Percentiles rank a stretch among this genome's conserved stretches.
phyloP scores from a whole-genome alignment of 495 filamentous ascomycete genomes.

The Aspergillus bertholletiae region DNA sequence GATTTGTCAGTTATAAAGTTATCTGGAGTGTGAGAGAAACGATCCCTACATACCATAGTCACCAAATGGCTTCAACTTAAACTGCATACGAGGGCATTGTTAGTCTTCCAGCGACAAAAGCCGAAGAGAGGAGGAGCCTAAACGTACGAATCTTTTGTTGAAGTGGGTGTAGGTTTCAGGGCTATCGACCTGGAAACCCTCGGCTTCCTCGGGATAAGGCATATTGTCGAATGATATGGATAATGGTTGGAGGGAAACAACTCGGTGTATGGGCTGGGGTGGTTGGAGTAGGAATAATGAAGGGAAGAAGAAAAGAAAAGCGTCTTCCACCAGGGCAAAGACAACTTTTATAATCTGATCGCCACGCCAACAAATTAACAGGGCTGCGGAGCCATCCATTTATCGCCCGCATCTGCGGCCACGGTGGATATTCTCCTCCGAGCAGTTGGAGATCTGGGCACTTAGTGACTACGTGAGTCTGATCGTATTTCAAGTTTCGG shows the following conservation, averaged over 20 bases:
- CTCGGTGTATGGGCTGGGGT: too few relatives aligned
- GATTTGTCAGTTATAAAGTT: conserved; percentile 1
- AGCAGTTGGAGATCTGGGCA: background rate
- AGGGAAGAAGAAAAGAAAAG: background rate
- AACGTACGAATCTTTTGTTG: conserved; percentile 58
- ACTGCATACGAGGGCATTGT: conserved; percentile 35
- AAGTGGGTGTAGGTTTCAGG: conserved; percentile 58
- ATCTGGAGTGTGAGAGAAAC: background rate
- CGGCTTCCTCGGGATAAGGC: conserved; percentile 73
- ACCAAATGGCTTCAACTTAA: conserved; percentile 74
- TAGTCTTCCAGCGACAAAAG: background rate
- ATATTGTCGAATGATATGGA: conserved; percentile 38
- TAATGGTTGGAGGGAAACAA: background rate
- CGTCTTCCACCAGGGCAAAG: background rate
- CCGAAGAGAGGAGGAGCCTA: background rate
- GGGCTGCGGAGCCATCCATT: background rate
- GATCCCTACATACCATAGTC: conserved; percentile 44
- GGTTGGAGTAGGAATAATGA: background rate
- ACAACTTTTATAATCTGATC: background rate
- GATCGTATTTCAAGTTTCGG: background rate
- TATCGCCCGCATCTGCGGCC: background rate
- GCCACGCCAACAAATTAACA: background rate
- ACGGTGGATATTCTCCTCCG: background rate
- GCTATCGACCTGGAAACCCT: conserved; percentile 68
- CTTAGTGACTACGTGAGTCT: background rate